These are phyloP conservation scores for Epithele typhae DNA, from an alignment of 768 basidiomycete species.

Conservation along the genomic window DNA sequence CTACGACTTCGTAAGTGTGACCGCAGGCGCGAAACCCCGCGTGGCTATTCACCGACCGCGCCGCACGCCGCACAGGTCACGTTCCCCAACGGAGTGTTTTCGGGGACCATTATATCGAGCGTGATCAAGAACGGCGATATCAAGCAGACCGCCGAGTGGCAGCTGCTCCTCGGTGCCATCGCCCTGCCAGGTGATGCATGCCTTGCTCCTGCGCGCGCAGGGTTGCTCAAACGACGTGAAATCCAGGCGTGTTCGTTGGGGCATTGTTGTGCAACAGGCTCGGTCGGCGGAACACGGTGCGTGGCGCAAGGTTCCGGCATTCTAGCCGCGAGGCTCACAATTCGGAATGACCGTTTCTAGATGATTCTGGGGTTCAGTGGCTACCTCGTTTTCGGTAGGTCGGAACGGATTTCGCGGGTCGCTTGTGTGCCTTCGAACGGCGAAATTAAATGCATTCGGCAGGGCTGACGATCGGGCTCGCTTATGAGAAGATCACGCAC, in stretches of 20 bases:
- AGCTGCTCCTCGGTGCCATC: conserved; percentile 58
- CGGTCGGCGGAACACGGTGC: conserved; percentile 54
- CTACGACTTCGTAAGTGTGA: conserved; percentile 54
- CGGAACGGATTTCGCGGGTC: too few species aligned
- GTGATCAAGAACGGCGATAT: conserved; percentile 54
- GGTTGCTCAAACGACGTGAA: conserved; percentile 5
- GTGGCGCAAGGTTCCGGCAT: conserved; percentile 16
- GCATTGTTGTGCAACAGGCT: conserved; percentile 45
- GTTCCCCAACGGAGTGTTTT: conserved; percentile 71
- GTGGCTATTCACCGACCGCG: too few species aligned
- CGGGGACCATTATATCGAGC: conserved; percentile 61
- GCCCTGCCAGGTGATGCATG: conserved; percentile 49
- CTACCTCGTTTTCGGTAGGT: conserved; percentile 57
- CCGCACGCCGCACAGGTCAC: conserved; percentile 43
- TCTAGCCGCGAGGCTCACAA: not conserved
- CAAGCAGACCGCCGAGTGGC: conserved; percentile 63
- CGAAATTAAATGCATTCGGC: not conserved
- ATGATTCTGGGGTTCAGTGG: conserved; percentile 69
- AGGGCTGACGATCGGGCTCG: conserved; percentile 55
- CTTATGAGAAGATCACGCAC: conserved; percentile 58
- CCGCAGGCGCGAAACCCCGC: too few species aligned
- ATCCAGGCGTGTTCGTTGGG: conserved; percentile 29
- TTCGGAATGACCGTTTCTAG: conserved; percentile 25
- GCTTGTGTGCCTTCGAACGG: not conserved
- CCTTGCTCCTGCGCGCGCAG: conserved; percentile 21